Evolutionary conservation across 768 basidiomycete species (phyloP), one percentile per base, ranked within the genome.

Genomic region (Clitopilus hobsonii): DNA sequence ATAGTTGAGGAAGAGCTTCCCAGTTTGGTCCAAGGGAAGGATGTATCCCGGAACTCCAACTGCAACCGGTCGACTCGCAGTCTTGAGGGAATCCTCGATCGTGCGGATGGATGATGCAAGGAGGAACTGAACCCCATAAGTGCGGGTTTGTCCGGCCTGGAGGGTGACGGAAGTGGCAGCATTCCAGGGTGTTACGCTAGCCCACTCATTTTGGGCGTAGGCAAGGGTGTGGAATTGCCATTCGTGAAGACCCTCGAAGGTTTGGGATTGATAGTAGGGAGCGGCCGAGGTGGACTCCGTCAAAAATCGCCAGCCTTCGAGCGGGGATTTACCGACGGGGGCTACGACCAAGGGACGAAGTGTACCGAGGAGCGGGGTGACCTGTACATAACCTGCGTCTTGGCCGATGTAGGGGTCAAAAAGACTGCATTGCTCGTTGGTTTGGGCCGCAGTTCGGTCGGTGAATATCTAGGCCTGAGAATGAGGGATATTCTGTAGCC

Each of bases 301-400:
- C 51, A 83, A 74, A 63, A 82, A 82, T 27, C 81, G 70, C 81
- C 81, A 83, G 23, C 81, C 82, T 64, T 83, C 82, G 18, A 83
- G 65, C n/a, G 82, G 81, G 6, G 75, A 75, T 41, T 69, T 65
- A 0, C 69, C 73, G 20, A 72, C 74, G 0, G 80, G 80, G 5
- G 74, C 60, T 3, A 82, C 79, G 16, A 82, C 70, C 10, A 83
- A 71, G 0, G 81, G 79, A 0, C 77, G 77, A 23, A 80, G 70
- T 1, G 80, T 82, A 1, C 81, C 81, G 5, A 83, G 72, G 6
- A 83, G 70, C 18, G 82, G 82, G 0, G 80, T 79, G 0, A 74
- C 71, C 64, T 77, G 75, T 5, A 79, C 79, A 59, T 75, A 83
- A 11, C 80, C 81, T 14, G 79, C 82, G 59, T 81, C 82, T 56